Evolutionary conservation across 2,329 filamentous ascomycete genomes (phyloP).

Genomic region (Macroventuria anomochaeta): DNA sequence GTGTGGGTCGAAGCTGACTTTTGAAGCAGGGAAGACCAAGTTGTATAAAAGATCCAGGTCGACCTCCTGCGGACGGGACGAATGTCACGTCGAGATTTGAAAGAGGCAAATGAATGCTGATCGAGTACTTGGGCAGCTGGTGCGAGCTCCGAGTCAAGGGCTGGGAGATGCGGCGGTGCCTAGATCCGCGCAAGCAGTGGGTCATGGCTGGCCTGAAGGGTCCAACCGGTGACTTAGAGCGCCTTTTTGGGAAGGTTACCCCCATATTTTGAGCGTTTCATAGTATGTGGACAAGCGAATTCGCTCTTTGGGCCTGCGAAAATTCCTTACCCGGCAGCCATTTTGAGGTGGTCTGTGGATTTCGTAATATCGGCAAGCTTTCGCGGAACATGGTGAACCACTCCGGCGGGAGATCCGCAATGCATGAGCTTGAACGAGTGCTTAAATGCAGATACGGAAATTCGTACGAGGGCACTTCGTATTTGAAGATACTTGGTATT

Average conservation of each 20-base stretch:
- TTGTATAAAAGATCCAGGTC: neutral
- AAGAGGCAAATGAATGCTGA: constrained; percentile 5
- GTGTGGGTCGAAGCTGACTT: constrained; percentile 3
- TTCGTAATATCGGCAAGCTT: neutral
- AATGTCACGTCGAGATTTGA: neutral
- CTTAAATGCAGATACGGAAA: neutral
- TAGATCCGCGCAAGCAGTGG: neutral
- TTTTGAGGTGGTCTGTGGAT: neutral
- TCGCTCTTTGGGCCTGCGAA: neutral
- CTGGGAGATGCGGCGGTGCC: neutral
- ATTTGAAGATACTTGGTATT: neutral
- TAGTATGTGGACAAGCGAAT: neutral
- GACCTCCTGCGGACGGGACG: neutral
- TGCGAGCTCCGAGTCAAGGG: neutral
- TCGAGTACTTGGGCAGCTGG: neutral
- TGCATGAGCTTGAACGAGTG: neutral
- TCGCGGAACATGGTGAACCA: neutral
- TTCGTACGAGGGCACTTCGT: neutral
- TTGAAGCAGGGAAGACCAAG: constrained; percentile 1
- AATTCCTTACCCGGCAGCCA: neutral
- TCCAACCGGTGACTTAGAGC: neutral
- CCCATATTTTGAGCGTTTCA: neutral
- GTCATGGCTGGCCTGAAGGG: constrained; percentile 1
- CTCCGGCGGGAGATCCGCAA: neutral
- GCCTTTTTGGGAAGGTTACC: neutral